Conservation (phyloP, 2,329 filamentous ascomycete species). For the Trichoderma citrinoviride region DNA sequence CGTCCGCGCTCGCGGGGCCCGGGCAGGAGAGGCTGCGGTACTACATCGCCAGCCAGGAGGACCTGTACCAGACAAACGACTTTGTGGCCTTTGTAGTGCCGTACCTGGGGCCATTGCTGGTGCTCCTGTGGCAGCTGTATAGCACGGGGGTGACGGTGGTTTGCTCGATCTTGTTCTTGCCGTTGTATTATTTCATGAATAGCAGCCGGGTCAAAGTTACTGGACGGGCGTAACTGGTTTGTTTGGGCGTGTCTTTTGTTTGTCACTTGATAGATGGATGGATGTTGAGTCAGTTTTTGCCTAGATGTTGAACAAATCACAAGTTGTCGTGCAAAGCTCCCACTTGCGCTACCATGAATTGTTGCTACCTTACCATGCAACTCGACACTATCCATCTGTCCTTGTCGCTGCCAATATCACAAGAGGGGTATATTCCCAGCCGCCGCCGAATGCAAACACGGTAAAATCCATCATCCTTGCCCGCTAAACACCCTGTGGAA, state of each 20-base stretch:
- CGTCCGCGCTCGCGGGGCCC: constrained; percentile 23
- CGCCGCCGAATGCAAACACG: background rate
- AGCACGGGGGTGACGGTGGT: constrained; percentile 64
- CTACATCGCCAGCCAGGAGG: constrained; percentile 73
- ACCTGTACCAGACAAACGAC: constrained; percentile 76
- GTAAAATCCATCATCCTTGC: background rate
- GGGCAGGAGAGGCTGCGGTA: constrained; percentile 45
- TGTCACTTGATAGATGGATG: no score
- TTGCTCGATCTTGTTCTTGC: constrained; percentile 46
- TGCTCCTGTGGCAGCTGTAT: constrained; percentile 59
- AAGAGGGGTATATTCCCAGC: constrained; percentile 12
- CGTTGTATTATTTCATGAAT: constrained; percentile 37
- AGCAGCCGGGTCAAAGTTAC: constrained; percentile 21
- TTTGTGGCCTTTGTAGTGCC: constrained; percentile 70
- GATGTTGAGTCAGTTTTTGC: background rate
- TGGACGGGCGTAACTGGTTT: background rate
- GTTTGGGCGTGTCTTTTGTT: no score
- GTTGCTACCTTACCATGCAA: no score
- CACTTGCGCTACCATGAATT: no score
- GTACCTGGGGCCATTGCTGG: constrained; percentile 54
- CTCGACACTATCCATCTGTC: no score
- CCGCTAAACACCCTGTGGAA: background rate
- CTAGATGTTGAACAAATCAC: background rate
- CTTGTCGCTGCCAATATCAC: background rate
- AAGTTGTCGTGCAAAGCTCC: no score